These are phyloP conservation scores for Ogataea kodamae DNA, from an alignment of 805 yeast genomes.

Conservation along the genomic window DNA sequence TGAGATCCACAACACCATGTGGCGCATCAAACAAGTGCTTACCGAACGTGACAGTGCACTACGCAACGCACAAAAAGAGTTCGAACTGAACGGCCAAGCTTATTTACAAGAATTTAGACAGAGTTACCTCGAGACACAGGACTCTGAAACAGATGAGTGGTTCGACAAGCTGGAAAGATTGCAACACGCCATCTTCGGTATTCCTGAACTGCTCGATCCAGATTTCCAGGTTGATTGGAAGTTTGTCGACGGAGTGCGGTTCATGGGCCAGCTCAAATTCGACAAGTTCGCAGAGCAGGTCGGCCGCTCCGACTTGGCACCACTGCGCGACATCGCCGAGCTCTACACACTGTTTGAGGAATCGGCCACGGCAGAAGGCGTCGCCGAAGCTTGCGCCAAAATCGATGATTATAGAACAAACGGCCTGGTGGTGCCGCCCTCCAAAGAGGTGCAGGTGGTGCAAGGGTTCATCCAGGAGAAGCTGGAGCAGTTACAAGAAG, in stretches of 20 bases:
- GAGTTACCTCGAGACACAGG: slow-evolving; percentile 53
- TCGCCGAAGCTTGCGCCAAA: slow-evolving; percentile 32
- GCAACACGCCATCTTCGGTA: slow-evolving; percentile 82
- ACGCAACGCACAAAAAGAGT: slow-evolving; percentile 51
- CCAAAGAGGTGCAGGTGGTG: slow-evolving; percentile 35
- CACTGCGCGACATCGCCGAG: slow-evolving; percentile 38
- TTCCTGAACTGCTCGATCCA: slow-evolving; percentile 61
- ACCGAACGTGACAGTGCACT: slow-evolving; percentile 79
- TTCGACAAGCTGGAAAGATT: slow-evolving; percentile 72
- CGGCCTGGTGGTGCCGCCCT: slow-evolving; percentile 32
- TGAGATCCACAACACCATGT: slow-evolving; percentile 58
- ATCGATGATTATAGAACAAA: slow-evolving; percentile 35
- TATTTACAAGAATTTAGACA: slow-evolving; percentile 56
- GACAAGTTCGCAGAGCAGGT: slow-evolving; percentile 39
- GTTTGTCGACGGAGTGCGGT: slow-evolving; percentile 64
- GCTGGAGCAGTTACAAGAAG: slow-evolving; percentile 23
- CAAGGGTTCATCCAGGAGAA: slow-evolving; percentile 35
- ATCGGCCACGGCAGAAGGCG: slow-evolving; percentile 35
- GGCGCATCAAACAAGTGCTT: slow-evolving; percentile 80
- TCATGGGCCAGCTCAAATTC: slow-evolving; percentile 66
- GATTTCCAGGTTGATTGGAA: slow-evolving; percentile 55
- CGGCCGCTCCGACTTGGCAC: slow-evolving; percentile 42
- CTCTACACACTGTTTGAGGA: slow-evolving; percentile 36
- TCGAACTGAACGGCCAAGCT: slow-evolving; percentile 40
- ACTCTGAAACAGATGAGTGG: slow-evolving; percentile 52